Evolutionary conservation across 2,329 filamentous ascomycete genomes (phyloP), one percentile per base, ranked within the genome.

Genomic region (Alternaria brassicae): DNA sequence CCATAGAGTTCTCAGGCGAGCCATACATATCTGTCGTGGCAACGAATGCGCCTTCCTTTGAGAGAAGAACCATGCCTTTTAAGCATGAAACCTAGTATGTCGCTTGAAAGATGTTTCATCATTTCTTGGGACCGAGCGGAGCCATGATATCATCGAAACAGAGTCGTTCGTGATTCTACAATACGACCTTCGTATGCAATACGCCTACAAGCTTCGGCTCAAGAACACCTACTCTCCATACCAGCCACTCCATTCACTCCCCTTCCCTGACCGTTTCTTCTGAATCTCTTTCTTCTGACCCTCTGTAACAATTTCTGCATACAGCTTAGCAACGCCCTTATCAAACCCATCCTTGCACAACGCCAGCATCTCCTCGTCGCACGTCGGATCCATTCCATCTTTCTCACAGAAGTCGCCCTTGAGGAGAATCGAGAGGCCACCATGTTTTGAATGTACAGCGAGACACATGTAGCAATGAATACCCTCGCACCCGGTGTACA

Each of bases 401-500:
- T 49, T 27, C 27, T 55, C 47, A 8, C 50, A 40, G 3, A 48
- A 25, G 2, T 53, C 23, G 3, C 61, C 58, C 37, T 37, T 51
- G 13, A 63, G n/a, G 21, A 63, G 17, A 2, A 58, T 28, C n/a
- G 36, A 17, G 6, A 60, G 21, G 6, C 23, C 25, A 6, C 56
- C 41, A 3, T 10, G 25, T 5, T 49, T 28, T 2, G 51, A 32
- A 3, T 34, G 21, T 3, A 49, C 37, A 2, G 41, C 56, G 6
- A 64, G 40, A 15, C 55, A 63, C 54, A 64, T 51, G 21, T 66
- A 62, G 21, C 54, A 34, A 9, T 28, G 23, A 4, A 8, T 34
- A 3, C 61, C 56, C 15, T 62, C 45, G 19, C 62, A 53, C 2
- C 58, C 58, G 6, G 62, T 53, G 3, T 17, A 50, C 30, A 58